Evolutionary conservation across 2,329 filamentous ascomycete species (phyloP), one percentile per base, ranked within the genome.

Genomic region (Trichoderma sp.): DNA sequence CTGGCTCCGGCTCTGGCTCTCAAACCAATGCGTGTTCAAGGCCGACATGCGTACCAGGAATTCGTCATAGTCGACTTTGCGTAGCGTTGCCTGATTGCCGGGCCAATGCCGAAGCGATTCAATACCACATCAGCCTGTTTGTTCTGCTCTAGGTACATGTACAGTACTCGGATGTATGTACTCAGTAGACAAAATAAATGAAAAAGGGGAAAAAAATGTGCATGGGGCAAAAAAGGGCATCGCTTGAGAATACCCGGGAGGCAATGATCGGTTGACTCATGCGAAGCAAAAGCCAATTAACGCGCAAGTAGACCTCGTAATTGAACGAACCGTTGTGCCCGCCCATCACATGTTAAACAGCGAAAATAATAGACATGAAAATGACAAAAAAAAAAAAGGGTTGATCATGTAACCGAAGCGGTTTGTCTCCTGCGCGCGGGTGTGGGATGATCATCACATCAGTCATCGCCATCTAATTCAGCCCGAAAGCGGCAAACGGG

Each of bases 31-130:
- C 8, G 27, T n/a, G n/a, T 67, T 71, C 34, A 76, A 54, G 9
- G 71, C 60, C 1, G 42, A 4, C 22, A 72, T 57, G 15, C 54
- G 67, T 12, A 68, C 50, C 25, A 72, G 70, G 48, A 77, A 72
- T 10, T 74, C 72, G 0, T 75, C 69, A 65, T 70, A 72, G 61
- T 77, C 75, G 42, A 67, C 71, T 29, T 74, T 66, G 25, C 75
- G 71, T 13, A 76, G 70, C 17, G 64, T 71, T 63, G 70, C 68
- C 75, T 74, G 53, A 19, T 10, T 22, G 45, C 48, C 42, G 48
- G 45, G 57, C 35, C 17, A 48, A 45, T 29, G 45, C 42, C 56
- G 56, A 42, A 67, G 37, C 56, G 19, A 15, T 34, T 35, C 13
- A 34, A 45, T 37, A 45, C 22, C 58, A 56, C 37, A 48, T 64